Evolutionary conservation across 306 rosid species (phyloP).

Genomic region (Ormosia emarginata): DNA sequence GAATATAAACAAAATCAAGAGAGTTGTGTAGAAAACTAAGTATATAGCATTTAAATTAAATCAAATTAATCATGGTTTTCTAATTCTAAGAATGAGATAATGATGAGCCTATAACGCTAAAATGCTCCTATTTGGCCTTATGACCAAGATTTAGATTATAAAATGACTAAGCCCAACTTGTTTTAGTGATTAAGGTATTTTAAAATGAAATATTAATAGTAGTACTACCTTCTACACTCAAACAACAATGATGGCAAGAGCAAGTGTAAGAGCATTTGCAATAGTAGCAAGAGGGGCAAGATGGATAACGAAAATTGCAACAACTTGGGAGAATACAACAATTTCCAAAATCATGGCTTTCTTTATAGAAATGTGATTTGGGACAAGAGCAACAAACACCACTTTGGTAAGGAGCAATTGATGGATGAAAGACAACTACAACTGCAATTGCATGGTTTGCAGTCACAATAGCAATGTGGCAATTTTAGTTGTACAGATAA

Average conservation of each 20-base stretch:
- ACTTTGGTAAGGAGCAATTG: constrained; percentile 62
- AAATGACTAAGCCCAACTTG: neutral
- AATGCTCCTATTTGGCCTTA: too few species aligned
- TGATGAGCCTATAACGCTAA: too few species aligned
- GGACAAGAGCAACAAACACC: constrained; percentile 51
- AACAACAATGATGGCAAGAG: constrained; percentile 59
- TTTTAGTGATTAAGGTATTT: neutral
- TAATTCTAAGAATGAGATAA: too few species aligned
- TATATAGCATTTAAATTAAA: too few species aligned
- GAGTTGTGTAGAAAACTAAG: too few species aligned
- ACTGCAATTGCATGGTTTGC: constrained; percentile 38
- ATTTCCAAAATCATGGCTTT: constrained; percentile 32
- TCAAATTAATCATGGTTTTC: too few species aligned
- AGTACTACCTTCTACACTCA: neutral
- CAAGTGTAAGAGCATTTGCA: constrained; percentile 64
- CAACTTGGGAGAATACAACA: constrained; percentile 54
- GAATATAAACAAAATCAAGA: too few species aligned
- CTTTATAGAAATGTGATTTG: constrained; percentile 47
- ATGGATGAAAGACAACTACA: constrained; percentile 44
- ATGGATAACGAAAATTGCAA: constrained; percentile 47
- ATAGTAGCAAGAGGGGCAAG: constrained; percentile 58
- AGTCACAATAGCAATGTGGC: constrained; percentile 52
- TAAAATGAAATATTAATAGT: neutral
- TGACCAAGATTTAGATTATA: too few species aligned
- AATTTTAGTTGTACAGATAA: constrained; percentile 47